Evolutionary conservation across 768 basidiomycete species (phyloP), one percentile per base, ranked within the genome.

Genomic region (Amanita pallidorosea): DNA sequence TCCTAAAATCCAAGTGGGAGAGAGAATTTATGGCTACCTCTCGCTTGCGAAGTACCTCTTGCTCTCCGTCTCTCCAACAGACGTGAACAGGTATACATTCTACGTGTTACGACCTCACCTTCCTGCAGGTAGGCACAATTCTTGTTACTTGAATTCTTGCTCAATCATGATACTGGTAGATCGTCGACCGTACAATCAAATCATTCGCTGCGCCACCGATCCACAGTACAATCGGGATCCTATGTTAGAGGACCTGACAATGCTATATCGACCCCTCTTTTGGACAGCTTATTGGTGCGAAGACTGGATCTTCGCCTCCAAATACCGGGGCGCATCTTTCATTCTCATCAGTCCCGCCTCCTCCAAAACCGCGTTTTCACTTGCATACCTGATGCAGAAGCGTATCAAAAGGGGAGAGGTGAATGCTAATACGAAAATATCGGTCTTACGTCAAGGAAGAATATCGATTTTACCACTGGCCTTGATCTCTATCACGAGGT

Each of bases 281-380:
- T 85, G 83, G 83, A 85, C 83, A 0, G 74, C 84, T 1, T 85
- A 75, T 55, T 85, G 83, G 83, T 82, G 74, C 55, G 81, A 85
- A 60, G 84, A 85, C 58, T 85, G 81, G 81, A 60, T 85, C 5
- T 64, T 73, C 51, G 65, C 70, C 5, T 68, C 74, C 2, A 56
- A 60, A 20, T 85, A 83, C 59, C 70, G 73, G 7, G 73, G 68
- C 5, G 72, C 72, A 4, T 67, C 66, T 2, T 58, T 60, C 25
- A 65, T 85, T 52, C 66, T 85, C 43, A 73, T 85, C 35, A 83
- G 83, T 2, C 83, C 81, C 37, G 84, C 83, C 0, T 85, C 83
- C 2, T 75, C 83, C 23, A 85, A 85, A 58, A 85, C 83, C 1
- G 81, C 83, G 0, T 83, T 85, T 61, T 82, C 78, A 53, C 67